A percentile compares a stretch with the other conserved stretches of the same genome.
Conservation (phyloP, 164 flowering plant genomes). For the Kingdonia uniflora region DNA sequence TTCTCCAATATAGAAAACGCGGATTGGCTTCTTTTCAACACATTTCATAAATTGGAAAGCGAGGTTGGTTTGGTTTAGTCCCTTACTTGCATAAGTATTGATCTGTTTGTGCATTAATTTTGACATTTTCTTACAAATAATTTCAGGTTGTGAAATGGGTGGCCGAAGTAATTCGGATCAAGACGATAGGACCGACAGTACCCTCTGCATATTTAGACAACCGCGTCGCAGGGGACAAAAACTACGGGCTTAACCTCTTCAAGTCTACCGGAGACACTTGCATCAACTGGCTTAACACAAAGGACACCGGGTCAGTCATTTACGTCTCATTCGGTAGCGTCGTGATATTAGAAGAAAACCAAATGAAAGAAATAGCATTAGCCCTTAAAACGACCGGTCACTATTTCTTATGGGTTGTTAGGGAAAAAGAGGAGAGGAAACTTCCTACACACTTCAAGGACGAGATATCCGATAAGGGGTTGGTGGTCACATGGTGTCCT, state of each 20-base stretch:
- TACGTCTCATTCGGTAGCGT: slow-evolving; percentile 33
- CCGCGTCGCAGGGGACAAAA: slow-evolving; percentile 9
- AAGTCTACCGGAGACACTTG: slow-evolving; percentile 6
- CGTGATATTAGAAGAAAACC: slow-evolving; percentile 9
- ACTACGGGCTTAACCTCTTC: slow-evolving; percentile 13
- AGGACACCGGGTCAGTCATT: slow-evolving; percentile 18
- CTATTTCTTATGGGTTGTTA: slow-evolving; percentile 37
- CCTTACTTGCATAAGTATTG: no score
- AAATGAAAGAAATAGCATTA: slow-evolving; percentile 28
- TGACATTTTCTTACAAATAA: background rate
- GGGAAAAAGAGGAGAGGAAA: slow-evolving; percentile 23
- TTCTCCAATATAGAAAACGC: slow-evolving; percentile 4
- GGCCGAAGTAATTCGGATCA: slow-evolving; percentile 5
- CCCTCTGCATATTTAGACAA: slow-evolving; percentile 10
- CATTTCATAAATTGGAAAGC: slow-evolving; percentile 9
- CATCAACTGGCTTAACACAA: slow-evolving; percentile 23
- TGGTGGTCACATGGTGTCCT: slow-evolving; percentile 36
- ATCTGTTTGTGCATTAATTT: no score
- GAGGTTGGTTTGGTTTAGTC: background rate
- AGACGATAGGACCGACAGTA: slow-evolving; percentile 15
- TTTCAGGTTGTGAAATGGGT: slow-evolving; percentile 19
- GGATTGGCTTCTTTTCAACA: background rate
- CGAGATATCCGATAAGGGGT: slow-evolving; percentile 19
- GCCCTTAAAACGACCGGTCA: slow-evolving; percentile 7
- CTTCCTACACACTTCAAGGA: slow-evolving; percentile 25